Evolutionary conservation across 2,329 filamentous ascomycete genomes (phyloP), one percentile per base, ranked within the genome.

Genomic region (Sclerotinia minor): DNA sequence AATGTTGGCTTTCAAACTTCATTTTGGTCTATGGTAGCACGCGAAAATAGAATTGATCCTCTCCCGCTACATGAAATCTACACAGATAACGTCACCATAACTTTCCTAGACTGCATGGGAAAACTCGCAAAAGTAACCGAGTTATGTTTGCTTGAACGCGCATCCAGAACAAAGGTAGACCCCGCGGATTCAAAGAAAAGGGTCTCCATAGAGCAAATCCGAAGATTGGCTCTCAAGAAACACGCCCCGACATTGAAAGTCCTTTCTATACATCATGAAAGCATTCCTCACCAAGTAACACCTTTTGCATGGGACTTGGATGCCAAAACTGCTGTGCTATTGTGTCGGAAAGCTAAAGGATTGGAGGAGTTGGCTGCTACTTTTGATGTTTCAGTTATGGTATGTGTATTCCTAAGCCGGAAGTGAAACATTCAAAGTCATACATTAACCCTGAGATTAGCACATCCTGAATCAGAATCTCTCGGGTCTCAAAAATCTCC

Each of bases 1-100:
- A 88, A 87, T 70, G 87, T 89, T 24, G 88, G 88, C 1, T 80
- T 83, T 6, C 88, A 90, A 74, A 80, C 80, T 38, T 79, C 83
- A 0, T 83, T 90, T 70, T 90, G 88, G 88, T 79, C 80, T 1
- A 76, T 84, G 67, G 77, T 90, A 53, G 77, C 81, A 24, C 84
- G 83, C 71, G 81, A 87, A 72, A 86, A 88, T 74, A 81, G 80
- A 63, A 72, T 79, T 0, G 77, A 79, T 11, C 82, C 84, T 0
- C 77, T 89, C 52, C 80, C 83, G 0, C 76, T 90, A 53, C 80
- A 81, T 60, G 85, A 83, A 70, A 84, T 90, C 66, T 86, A 85
- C 71, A 89, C 87, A 0, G 88, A 90, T 73, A 84, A 89, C 70
- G 87, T 89, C 26, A 84, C 85, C 0, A 72, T 77, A 1, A 76